These are phyloP conservation scores for Pezicula carpinea DNA, from an alignment of 2,329 filamentous ascomycete species.

Conservation along the genomic window DNA sequence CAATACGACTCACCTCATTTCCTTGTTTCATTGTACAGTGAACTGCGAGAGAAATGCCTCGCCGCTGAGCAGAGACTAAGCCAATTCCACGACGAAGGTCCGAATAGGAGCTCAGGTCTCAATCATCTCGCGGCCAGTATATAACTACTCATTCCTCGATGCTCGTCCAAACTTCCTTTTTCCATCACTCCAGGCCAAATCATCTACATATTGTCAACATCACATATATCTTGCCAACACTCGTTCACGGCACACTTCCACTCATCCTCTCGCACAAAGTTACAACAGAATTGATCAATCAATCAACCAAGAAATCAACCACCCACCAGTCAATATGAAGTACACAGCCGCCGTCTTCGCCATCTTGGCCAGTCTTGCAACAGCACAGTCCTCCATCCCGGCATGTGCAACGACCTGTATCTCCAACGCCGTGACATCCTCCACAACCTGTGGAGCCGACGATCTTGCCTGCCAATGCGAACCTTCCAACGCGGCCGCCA, in stretches of 20 bases:
- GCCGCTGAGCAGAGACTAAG: too few relatives aligned
- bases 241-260: slow-evolving; percentile 2
- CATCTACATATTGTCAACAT: too few relatives aligned
- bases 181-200: too few relatives aligned
- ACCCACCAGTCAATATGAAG: slow-evolving; percentile 15
- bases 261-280: not conserved
- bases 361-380: slow-evolving; percentile 11
- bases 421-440: slow-evolving; percentile 11
- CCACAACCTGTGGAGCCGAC: slow-evolving; percentile 13
- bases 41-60: too few relatives aligned
- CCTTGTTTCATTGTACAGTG: too few relatives aligned
- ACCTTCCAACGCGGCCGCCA: slow-evolving; percentile 11
- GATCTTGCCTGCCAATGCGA: slow-evolving; percentile 20
- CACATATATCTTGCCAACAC: too few relatives aligned
- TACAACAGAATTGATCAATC: not conserved
- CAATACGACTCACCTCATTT: too few relatives aligned
- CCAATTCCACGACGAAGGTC: too few relatives aligned
- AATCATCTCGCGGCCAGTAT: too few relatives aligned
- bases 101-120: too few relatives aligned
- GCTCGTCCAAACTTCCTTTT: too few relatives aligned
- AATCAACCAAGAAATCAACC: slow-evolving; percentile 9
- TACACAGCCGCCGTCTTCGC: slow-evolving; percentile 14
- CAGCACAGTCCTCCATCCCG: slow-evolving; percentile 14
- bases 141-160: too few relatives aligned
- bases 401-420: slow-evolving; percentile 18